phyloP scores from a whole-genome alignment of 139 green algal genomes.

The Chlamydomonas schloesseri region DNA sequence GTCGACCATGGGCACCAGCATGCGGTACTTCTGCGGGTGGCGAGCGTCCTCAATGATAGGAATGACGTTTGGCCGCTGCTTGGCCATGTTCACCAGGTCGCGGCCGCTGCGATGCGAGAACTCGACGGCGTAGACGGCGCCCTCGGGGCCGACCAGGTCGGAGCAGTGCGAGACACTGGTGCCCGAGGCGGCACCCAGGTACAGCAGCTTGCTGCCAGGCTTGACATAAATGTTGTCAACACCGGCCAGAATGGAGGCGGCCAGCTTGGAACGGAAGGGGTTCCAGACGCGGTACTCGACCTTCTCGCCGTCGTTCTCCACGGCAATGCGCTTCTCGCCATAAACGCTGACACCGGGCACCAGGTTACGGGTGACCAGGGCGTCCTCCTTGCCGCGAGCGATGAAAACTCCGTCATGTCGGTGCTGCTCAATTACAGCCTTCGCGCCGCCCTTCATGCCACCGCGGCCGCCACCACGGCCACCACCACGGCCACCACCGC shows the following conservation, averaged over 20 bases:
- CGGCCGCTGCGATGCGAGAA: conserved; percentile 97
- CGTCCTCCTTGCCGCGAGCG: conserved; percentile 97
- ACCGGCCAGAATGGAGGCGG: conserved; percentile 96
- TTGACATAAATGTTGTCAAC: conserved; percentile 99
- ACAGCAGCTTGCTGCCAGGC: conserved; percentile 94
- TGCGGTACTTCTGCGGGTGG: conserved; percentile 98
- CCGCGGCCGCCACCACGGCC: conserved; percentile 75
- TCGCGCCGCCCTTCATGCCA: conserved; percentile 92
- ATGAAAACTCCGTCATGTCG: conserved; percentile 98
- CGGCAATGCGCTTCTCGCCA: conserved; percentile 96
- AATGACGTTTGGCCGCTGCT: conserved; percentile 99
- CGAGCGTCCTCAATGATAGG: conserved; percentile 99
- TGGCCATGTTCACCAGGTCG: conserved; percentile 99
- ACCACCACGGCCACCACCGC: conserved; percentile 52
- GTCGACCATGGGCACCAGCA: conserved; percentile 99
- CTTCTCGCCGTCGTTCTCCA: conserved; percentile 87
- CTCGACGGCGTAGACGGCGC: conserved; percentile 98
- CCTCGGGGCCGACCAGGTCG: conserved; percentile 93
- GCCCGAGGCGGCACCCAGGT: conserved; percentile 94
- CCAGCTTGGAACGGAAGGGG: conserved; percentile 99
- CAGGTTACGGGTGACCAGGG: conserved; percentile 97
- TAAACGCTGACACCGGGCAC: conserved; percentile 97
- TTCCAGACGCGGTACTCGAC: conserved; percentile 99
- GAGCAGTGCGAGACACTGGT: conserved; percentile 96
- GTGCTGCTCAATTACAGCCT: conserved; percentile 94